Conservation (phyloP, 371 early-diverging fungal species). For the Chytridium lagenaria region DNA sequence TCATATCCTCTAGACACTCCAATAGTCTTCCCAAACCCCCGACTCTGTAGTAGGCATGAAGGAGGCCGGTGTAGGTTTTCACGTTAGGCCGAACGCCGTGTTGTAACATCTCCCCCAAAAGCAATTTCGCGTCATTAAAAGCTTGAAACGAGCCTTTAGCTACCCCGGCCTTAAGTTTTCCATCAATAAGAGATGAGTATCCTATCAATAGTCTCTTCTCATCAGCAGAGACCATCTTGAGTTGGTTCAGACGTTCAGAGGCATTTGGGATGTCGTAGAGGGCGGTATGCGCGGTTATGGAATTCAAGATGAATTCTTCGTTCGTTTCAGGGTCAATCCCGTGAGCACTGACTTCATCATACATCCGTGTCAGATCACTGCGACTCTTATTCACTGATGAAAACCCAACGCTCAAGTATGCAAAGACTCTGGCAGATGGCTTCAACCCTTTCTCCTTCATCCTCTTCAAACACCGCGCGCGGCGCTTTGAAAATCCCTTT, state of each 20-base stretch:
- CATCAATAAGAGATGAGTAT: constrained; percentile 1
- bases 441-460: neutral
- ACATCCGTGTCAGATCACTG: neutral
- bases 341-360: neutral
- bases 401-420: neutral
- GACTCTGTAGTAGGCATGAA: constrained; percentile 23
- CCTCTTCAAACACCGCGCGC: neutral
- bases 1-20: constrained; percentile 20
- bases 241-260: neutral
- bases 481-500: neutral
- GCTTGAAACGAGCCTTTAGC: neutral
- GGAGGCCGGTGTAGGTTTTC: constrained; percentile 22
- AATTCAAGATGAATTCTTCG: neutral
- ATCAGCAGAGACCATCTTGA: neutral
- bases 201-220: neutral
- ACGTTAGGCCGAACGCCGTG: constrained; percentile 28
- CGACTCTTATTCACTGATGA: neutral
- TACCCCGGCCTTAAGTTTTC: neutral
- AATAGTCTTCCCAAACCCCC: constrained; percentile 24
- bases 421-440: neutral
- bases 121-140: neutral
- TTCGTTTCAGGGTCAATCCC: neutral
- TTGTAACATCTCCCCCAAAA: constrained; percentile 2
- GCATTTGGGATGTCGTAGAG: neutral
- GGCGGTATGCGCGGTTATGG: neutral